These are phyloP conservation scores for Elasticomyces elasticus DNA, from an alignment of 495 filamentous ascomycete genomes.

Conservation along the genomic window DNA sequence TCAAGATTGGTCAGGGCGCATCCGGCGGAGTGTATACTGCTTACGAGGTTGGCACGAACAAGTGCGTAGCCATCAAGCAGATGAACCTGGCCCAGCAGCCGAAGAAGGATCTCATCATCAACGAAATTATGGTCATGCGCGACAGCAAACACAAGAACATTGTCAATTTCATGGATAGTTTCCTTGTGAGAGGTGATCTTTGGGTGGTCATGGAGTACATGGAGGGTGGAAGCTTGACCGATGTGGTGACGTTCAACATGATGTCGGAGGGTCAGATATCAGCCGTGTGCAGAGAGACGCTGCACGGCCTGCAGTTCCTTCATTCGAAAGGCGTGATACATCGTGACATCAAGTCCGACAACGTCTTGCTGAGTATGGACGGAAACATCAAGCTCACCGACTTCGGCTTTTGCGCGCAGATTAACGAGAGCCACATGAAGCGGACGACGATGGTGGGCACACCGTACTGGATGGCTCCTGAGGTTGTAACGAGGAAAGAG, in stretches of 20 bases:
- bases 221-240: slow-evolving; percentile 94
- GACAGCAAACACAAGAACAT: slow-evolving; percentile 96
- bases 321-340: slow-evolving; percentile 98
- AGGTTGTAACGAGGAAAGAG: slow-evolving; percentile 93
- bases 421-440: slow-evolving; percentile 94
- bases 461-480: slow-evolving; percentile 99
- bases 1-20: slow-evolving; percentile 94
- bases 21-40: slow-evolving; percentile 94
- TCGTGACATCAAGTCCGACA: slow-evolving; percentile 97
- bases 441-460: slow-evolving; percentile 98
- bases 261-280: slow-evolving; percentile 96
- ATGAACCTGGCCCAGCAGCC: slow-evolving; percentile 98
- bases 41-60: slow-evolving; percentile 70
- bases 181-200: slow-evolving; percentile 88
- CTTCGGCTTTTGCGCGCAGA: slow-evolving; percentile 98
- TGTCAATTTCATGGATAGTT: slow-evolving; percentile 92
- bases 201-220: slow-evolving; percentile 99
- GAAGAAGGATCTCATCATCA: slow-evolving; percentile 98
- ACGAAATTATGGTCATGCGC: slow-evolving; percentile 99
- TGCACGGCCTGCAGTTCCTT: slow-evolving; percentile 85
- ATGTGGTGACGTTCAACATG: slow-evolving; percentile 95
- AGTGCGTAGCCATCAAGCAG: slow-evolving; percentile 95
- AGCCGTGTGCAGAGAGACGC: slow-evolving; percentile 84
- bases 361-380: slow-evolving; percentile 87
- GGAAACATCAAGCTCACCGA: slow-evolving; percentile 96